Conservation (phyloP, 2,329 filamentous ascomycete species). For the Ophiobolus disseminans region DNA sequence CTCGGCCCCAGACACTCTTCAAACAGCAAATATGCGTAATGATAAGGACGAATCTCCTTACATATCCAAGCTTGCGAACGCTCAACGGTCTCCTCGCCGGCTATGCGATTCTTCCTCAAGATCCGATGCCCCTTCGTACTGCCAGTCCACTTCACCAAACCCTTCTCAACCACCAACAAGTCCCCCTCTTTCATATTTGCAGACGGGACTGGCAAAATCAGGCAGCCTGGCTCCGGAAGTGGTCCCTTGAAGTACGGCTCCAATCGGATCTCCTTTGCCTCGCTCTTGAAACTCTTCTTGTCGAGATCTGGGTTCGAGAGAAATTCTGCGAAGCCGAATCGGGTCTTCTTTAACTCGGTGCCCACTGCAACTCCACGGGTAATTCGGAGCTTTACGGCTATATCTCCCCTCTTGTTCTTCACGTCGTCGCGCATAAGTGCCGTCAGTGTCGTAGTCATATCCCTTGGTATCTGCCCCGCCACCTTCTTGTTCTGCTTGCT, state of each 20-base stretch:
- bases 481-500: slow-evolving; percentile 23
- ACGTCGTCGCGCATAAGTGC: slow-evolving; percentile 20
- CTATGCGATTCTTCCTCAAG: too few species aligned
- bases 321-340: slow-evolving; percentile 23
- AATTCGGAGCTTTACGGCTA: slow-evolving; percentile 22
- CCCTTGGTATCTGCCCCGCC: slow-evolving; percentile 22
- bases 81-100: too few species aligned
- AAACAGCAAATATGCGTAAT: too few species aligned
- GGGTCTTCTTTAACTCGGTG: slow-evolving; percentile 7
- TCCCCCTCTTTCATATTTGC: background rate
- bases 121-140: too few species aligned
- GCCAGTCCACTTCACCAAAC: slow-evolving; percentile 7
- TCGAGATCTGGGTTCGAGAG: slow-evolving; percentile 4
- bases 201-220: background rate
- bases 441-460: slow-evolving; percentile 27
- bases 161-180: slow-evolving; percentile 1
- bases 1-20: too few species aligned
- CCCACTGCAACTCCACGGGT: slow-evolving; percentile 16
- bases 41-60: too few species aligned
- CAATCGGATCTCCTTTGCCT: slow-evolving; percentile 20
- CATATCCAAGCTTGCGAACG: too few species aligned
- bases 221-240: background rate
- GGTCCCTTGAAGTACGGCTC: background rate
- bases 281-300: background rate
- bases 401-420: slow-evolving; percentile 16